These are phyloP conservation scores for Nakazawaea peltata DNA, from an alignment of 805 yeast genomes.

Conservation along the genomic window DNA sequence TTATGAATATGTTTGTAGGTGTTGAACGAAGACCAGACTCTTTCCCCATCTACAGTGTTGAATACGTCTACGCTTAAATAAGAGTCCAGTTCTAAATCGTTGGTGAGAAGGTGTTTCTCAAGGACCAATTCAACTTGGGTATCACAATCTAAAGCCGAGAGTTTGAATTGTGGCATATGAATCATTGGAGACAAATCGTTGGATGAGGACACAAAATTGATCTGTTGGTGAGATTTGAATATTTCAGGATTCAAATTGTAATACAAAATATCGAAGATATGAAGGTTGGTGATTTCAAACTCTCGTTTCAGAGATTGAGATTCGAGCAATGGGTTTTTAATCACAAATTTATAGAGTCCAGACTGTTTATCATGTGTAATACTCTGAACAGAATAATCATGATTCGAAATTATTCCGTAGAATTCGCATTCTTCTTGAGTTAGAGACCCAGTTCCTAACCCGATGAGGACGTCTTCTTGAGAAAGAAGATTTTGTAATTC, in stretches of 20 bases:
- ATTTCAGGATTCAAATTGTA: constrained; percentile 53
- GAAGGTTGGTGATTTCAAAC: constrained; percentile 21
- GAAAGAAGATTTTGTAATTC: neutral
- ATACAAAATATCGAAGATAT: constrained; percentile 33
- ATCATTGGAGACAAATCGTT: constrained; percentile 13
- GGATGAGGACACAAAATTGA: constrained; percentile 20
- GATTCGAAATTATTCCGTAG: constrained; percentile 41
- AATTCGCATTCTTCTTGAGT: constrained; percentile 25
- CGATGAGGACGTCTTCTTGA: constrained; percentile 26
- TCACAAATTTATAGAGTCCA: constrained; percentile 15
- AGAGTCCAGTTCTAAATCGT: no score
- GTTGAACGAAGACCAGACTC: constrained; percentile 16
- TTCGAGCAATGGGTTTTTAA: constrained; percentile 41
- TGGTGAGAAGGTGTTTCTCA: constrained; percentile 48
- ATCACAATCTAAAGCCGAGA: constrained; percentile 15
- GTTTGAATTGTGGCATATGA: constrained; percentile 34
- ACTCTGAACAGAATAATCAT: constrained; percentile 62
- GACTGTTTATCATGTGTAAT: constrained; percentile 19
- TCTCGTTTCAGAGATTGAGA: constrained; percentile 12
- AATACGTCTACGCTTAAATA: no score
- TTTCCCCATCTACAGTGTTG: constrained; percentile 26
- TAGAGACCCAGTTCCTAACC: constrained; percentile 59
- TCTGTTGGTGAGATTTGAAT: constrained; percentile 15
- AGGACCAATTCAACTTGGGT: constrained; percentile 37
- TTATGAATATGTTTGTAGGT: constrained; percentile 6